Evolutionary conservation across 2,329 filamentous ascomycete species (phyloP).

Genomic region (Alternaria sp.): DNA sequence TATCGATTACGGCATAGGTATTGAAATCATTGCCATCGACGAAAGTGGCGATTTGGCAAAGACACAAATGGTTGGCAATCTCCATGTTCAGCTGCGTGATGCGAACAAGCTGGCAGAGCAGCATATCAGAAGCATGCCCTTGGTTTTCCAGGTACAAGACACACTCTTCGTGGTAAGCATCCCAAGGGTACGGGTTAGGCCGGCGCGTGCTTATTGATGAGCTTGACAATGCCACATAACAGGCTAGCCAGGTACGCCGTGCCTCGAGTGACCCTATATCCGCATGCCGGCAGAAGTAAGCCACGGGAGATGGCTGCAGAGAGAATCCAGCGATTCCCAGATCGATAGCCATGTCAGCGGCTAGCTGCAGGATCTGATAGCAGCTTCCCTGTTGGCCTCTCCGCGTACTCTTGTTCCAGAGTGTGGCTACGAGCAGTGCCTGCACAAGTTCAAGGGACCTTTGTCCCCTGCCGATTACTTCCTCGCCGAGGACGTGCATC

Average conservation of each 20-base stretch:
- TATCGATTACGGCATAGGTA: constrained; percentile 28
- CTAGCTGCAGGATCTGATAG: constrained; percentile 40
- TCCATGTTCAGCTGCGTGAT: constrained; percentile 33
- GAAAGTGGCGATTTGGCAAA: constrained; percentile 33
- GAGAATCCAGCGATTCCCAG: constrained; percentile 37
- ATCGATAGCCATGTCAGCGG: constrained; percentile 43
- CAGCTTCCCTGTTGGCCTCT: constrained; percentile 33
- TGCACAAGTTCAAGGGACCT: constrained; percentile 42
- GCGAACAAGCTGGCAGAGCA: constrained; percentile 41
- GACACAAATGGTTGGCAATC: constrained; percentile 29
- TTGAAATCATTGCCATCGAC: constrained; percentile 33
- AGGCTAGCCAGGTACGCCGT: constrained; percentile 44
- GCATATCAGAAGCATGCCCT: constrained; percentile 29
- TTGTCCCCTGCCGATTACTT: constrained; percentile 35
- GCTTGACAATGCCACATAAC: constrained; percentile 34
- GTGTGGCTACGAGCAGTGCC: constrained; percentile 35
- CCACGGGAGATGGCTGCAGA: constrained; percentile 34
- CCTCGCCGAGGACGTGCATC: constrained; percentile 34
- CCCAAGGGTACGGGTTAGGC: constrained; percentile 35
- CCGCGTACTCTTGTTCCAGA: constrained; percentile 36
- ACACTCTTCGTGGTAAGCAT: constrained; percentile 35
- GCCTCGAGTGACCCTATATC: constrained; percentile 35
- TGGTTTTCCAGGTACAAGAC: constrained; percentile 29
- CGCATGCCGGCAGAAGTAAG: constrained; percentile 34
- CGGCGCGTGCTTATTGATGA: constrained; percentile 34